phyloP scores from a whole-genome alignment of 495 filamentous ascomycete species.

The Penicillium arizonense region DNA sequence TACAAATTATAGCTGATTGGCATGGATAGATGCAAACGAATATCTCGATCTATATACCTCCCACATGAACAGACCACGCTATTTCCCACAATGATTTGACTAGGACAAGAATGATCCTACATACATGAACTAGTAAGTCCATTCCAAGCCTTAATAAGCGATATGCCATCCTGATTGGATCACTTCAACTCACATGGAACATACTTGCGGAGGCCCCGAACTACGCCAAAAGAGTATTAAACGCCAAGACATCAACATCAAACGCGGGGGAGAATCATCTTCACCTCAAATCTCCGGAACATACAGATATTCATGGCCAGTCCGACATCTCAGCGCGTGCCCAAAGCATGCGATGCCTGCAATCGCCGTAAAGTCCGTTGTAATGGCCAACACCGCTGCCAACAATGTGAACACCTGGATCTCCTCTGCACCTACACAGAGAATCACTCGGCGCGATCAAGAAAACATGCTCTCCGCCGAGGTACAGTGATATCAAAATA shows the following conservation, averaged over 20 bases:
- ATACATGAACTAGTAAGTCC: too few species aligned
- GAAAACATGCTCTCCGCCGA: constrained; percentile 20
- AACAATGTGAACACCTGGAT: constrained; percentile 29
- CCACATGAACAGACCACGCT: too few species aligned
- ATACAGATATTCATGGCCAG: neutral
- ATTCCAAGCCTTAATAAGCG: neutral
- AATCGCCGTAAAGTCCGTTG: constrained; percentile 78
- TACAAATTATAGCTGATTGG: too few species aligned
- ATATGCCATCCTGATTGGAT: too few species aligned
- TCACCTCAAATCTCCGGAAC: neutral
- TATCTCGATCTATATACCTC: too few species aligned
- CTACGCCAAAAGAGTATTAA: constrained; percentile 3
- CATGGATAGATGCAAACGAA: too few species aligned
- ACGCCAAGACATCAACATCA: constrained; percentile 4
- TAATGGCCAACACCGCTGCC: constrained; percentile 44
- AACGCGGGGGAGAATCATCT: constrained; percentile 6
- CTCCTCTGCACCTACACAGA: constrained; percentile 28
- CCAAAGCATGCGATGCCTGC: constrained; percentile 65
- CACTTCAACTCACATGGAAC: too few species aligned
- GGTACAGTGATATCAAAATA: constrained; percentile 26
- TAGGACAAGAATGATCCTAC: too few species aligned
- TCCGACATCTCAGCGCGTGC: neutral
- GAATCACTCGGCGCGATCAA: constrained; percentile 13
- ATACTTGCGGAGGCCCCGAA: neutral
- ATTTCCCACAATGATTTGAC: too few species aligned